Percentiles rank a stretch among this genome's conserved stretches.
Conservation (phyloP, 2,329 filamentous ascomycete species). For the Penicillium sp. region DNA sequence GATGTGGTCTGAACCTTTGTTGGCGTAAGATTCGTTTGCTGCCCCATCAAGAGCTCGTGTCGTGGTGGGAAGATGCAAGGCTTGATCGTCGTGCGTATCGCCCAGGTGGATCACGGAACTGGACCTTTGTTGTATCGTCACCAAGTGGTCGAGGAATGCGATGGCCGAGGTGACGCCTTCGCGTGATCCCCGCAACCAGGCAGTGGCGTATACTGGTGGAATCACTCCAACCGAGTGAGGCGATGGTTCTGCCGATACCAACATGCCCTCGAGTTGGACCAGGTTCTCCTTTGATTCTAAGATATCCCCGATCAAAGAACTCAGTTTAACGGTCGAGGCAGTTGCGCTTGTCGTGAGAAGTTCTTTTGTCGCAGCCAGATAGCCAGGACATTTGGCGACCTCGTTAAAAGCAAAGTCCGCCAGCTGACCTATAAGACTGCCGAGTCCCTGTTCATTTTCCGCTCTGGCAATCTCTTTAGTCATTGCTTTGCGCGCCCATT, state of each 20-base stretch:
- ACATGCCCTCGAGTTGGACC: background rate
- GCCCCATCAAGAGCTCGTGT: background rate
- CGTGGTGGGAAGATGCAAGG: background rate
- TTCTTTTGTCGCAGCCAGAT: conserved; percentile 2
- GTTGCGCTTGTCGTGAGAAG: background rate
- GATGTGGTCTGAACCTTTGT: background rate
- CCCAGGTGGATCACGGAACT: background rate
- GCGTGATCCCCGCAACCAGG: background rate
- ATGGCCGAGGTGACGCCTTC: background rate
- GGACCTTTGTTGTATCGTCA: background rate
- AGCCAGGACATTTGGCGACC: conserved; percentile 16
- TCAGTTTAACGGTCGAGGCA: background rate
- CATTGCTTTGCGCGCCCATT: conserved; percentile 8
- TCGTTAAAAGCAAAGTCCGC: conserved; percentile 14
- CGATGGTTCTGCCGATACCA: background rate
- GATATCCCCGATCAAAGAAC: background rate
- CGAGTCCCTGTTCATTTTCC: background rate
- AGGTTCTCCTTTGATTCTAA: conserved; percentile 1
- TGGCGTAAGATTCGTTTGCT: background rate
- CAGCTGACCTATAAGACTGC: background rate
- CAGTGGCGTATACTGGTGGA: background rate
- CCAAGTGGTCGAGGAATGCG: background rate
- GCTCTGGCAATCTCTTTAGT: background rate
- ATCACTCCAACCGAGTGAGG: background rate
- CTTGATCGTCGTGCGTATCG: background rate